A percentile compares a stretch with the other conserved stretches of the same genome.
Conservation (phyloP, 148 eudicot species). For the Limonium bicolor region DNA sequence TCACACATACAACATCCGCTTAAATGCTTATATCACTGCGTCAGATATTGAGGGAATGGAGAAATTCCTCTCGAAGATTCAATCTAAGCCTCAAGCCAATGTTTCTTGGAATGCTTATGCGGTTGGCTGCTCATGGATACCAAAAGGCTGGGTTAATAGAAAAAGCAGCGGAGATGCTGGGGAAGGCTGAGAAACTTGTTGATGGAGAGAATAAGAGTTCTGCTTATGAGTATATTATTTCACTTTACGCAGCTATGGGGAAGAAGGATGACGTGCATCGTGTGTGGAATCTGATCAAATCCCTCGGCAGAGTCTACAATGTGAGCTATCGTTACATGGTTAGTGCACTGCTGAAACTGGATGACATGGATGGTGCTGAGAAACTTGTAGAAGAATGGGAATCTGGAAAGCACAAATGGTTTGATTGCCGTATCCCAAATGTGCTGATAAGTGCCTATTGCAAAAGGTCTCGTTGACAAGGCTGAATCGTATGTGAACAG, state of each 20-base stretch:
- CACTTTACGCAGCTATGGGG: constrained; percentile 20
- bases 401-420: constrained; percentile 9
- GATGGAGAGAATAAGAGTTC: constrained; percentile 7
- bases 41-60: constrained; percentile 14
- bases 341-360: constrained; percentile 21
- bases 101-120: constrained; percentile 20
- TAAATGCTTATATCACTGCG: constrained; percentile 9
- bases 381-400: constrained; percentile 27
- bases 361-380: constrained; percentile 25
- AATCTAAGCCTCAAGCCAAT: constrained; percentile 13
- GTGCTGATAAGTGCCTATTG: constrained; percentile 18
- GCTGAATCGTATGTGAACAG: constrained; percentile 22
- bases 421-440: constrained; percentile 22
- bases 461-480: constrained; percentile 23
- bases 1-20: constrained; percentile 12
- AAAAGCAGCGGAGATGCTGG: constrained; percentile 17
- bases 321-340: constrained; percentile 22
- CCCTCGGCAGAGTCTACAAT: constrained; percentile 10
- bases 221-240: constrained; percentile 15
- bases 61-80: constrained; percentile 15
- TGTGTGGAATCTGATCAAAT: constrained; percentile 20
- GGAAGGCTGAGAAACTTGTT: constrained; percentile 20
- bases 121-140: constrained; percentile 19
- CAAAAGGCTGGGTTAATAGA: constrained; percentile 14
- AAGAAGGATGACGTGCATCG: constrained; percentile 26